These are phyloP conservation scores for Allium fistulosum DNA, from an alignment of 106 monocot genomes.

Conservation along the genomic window DNA sequence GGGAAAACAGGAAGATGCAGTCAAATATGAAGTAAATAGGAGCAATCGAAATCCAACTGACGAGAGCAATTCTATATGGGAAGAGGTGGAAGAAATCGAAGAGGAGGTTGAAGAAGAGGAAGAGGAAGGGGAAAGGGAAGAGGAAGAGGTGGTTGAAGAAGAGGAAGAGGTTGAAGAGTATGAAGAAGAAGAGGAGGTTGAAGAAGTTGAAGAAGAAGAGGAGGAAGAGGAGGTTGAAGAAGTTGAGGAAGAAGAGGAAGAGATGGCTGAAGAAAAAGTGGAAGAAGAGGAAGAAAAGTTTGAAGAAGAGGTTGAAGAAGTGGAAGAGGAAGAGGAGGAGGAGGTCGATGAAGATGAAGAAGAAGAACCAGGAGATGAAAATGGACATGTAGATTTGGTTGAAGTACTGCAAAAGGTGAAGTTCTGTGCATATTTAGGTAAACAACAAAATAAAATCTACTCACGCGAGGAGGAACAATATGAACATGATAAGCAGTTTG, in stretches of 20 bases:
- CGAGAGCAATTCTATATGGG: conserved; percentile 1
- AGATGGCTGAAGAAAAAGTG: background rate
- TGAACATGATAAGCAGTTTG: background rate
- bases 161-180: background rate
- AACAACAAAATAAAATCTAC: background rate
- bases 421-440: too few species aligned
- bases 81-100: conserved; percentile 8
- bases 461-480: background rate
- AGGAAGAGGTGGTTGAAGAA: background rate
- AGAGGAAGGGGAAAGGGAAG: background rate
- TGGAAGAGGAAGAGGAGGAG: background rate
- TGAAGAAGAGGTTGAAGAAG: background rate
- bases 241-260: conserved; percentile 3
- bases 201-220: conserved; percentile 2
- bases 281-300: background rate
- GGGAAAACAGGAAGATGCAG: conserved; percentile 7
- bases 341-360: background rate
- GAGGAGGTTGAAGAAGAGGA: conserved; percentile 6
- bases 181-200: background rate
- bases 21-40: background rate
- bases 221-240: conserved; percentile 4
- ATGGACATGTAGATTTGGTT: background rate
- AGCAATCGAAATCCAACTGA: background rate
- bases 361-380: conserved; percentile 3
- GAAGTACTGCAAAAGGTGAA: background rate